Evolutionary conservation across 306 rosid genomes (phyloP).

Genomic region (Fragaria iinumae): DNA sequence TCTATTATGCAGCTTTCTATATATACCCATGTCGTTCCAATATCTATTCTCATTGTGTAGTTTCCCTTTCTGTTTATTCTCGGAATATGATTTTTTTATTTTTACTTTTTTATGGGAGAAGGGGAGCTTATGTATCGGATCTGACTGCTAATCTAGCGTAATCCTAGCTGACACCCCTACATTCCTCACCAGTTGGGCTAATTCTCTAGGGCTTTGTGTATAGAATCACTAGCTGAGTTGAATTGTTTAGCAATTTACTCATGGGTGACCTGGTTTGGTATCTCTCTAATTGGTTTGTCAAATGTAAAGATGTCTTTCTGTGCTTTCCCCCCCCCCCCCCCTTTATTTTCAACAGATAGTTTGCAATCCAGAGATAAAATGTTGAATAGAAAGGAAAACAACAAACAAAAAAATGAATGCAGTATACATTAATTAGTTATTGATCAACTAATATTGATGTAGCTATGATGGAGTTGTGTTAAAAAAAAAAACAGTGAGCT

Average conservation of each 20-base stretch:
- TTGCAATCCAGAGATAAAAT: neutral
- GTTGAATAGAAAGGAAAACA: neutral
- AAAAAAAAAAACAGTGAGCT: neutral
- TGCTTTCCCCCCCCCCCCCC: neutral
- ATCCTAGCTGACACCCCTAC: neutral
- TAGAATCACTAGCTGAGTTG: neutral
- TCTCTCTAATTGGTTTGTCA: neutral
- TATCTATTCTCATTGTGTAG: neutral
- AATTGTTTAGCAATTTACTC: neutral
- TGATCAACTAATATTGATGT: neutral
- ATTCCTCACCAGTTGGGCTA: neutral
- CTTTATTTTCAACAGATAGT: neutral
- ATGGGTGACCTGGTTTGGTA: neutral
- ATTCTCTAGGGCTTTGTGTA: neutral
- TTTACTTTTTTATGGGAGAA: neutral
- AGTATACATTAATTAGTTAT: neutral
- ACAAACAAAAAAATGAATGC: neutral
- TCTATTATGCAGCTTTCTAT: neutral
- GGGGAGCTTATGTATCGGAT: neutral
- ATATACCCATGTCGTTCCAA: neutral
- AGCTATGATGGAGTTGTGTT: neutral
- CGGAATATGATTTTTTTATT: too few species aligned
- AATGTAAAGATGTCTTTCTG: neutral
- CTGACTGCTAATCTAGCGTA: neutral
- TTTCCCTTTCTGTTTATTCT: neutral